Base-by-base conservation (phyloP, 225 moss, liverwort and hornwort genomes). In the Polytrichum formosum region DNA sequence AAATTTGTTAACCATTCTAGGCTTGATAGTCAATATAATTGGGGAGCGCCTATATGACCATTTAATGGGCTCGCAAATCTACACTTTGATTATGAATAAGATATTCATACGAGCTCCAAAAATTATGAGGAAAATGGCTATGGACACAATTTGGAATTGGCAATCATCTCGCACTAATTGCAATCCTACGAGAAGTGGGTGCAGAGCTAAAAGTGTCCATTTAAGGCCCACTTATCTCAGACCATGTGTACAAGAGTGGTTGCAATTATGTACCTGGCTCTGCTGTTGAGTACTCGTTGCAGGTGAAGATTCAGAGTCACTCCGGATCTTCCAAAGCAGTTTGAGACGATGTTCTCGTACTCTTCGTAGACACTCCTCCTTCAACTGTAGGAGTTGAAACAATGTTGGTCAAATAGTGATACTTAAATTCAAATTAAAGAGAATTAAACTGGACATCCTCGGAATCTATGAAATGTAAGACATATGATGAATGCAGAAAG, bases 251-350 rank as follows among this genome's bases (percentile, higher is more conserved):
- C 20, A 58, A 58, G 9, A 23, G 58, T 20, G 23, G 7, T 9
- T 5, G 29, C 28, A 84, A 78, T 85, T 89, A 85, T 59, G 85
- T 88, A 72, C 82, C 46, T 16, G 13, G 46, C 46, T 46, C 46
- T 46, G 46, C 0, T 13, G 82, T 62, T 81, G 80, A 25, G 75
- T 30, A 54, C 73, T 77, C 54, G 74, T 70, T 76, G 77, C 81
- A 62, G 78, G 72, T 33, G 74, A 75, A 62, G 78, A 73, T 16
- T 74, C 64, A 53, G 77, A 76, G 66, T 75, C 81, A 69, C 61
- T 76, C 10, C 94, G 91, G 46, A 90, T 82, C 70, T 93, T 91
- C 98, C 94, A 98, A 22, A 98, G 84, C 65, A 98, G 79, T 77
- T 88, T 84, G 62, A 73, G 80, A 74, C 98, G 91, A 72, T 93